Evolutionary conservation across 495 filamentous ascomycete genomes (phyloP), one percentile per base, ranked within the genome.

Genomic region (Sporormia fimetaria): DNA sequence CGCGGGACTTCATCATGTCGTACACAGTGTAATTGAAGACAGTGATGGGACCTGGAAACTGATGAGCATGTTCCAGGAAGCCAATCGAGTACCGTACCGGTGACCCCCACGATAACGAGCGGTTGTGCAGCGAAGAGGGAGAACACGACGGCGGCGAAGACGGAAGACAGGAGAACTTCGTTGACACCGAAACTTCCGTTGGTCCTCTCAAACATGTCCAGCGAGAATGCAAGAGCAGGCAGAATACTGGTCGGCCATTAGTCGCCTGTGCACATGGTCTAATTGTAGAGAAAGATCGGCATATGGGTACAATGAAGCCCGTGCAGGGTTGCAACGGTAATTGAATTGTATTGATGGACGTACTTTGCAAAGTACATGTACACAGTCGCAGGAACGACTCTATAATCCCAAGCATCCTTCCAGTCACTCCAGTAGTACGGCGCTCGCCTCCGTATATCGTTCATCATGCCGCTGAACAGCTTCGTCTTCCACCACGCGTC

Each of bases 71-170:
- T 21, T 8, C 9, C 12, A 20, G 14, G 21, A 6, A 40, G 33
- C n/a, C 29, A 20, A 22, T 4, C 11, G 7, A 11, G 29, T 30
- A 30, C 32, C 65, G 44, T 49, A 76, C 74, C 83, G 29, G 83
- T 87, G n/a, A 93, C 83, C 25, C 86, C 86, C 16, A 94, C 86
- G 63, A 93, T 92, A 15, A 83, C 41, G n/a, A 56, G 37, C 10
- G 53, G 53, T 29, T 56, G 53, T 20, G 39, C 39, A 11, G 54
- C 54, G 20, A 58, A 14, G 3, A 57, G 33, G 14, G 52, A 50
- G 38, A 68, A 68, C 4, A 68, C 63, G 5, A 67, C 43, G 9
- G 62, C 56, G 4, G 47, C 65, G 1, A 68, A 44, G 2, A 60
- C 65, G 1, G 63, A 65, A n/a, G 64, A 51, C 14, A 68, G 52